Evolutionary conservation across 306 rosid species (phyloP), one percentile per base, ranked within the genome.

Genomic region (Gleditsia sinensis): DNA sequence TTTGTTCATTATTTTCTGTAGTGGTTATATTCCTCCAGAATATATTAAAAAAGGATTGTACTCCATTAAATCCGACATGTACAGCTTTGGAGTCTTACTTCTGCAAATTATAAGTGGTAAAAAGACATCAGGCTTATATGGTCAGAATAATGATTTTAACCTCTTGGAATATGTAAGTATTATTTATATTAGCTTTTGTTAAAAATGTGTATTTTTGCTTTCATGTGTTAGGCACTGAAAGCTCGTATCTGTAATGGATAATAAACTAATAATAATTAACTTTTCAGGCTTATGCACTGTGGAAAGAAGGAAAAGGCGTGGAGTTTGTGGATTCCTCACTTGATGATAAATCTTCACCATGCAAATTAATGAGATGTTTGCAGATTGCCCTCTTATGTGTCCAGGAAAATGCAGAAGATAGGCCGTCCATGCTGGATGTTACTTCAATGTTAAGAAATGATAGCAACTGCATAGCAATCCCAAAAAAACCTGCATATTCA

Each of bases 51-150:
- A 73, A 17, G 82, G 89, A 1, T 0, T 68, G 25, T 86, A 61
- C 32, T 86, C 87, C 1, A 51, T 28, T 1, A 81, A 84, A 28
- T 84, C 48, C 0, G 75, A 84, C 34, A 77, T 84, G 0, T 81
- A 84, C 9, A 78, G 83, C 32, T 84, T 84, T 71, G 83, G 86
- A 20, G 71, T 84, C 24, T 56, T 83, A 3, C 82, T 83, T 25
- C 60, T 83, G 3, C 86, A 83, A 30, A 83, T 78, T n/a, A 77
- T 86, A 16, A 78, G 90, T 72, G 84, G 84, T 17, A 78, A 32
- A 24, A 61, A 9, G 72, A 75, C n/a, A 6, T 14, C 9, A 3
- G 1, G 7, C 0, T 9, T 3, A 4, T 80, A 80, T 33, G 82
- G 87, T 9, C 9, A 20, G 8, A 6, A 39, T 11, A 74, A 77